Percentiles rank a stretch among this genome's conserved stretches.
Conservation (phyloP, 2,329 filamentous ascomycete species). For the Ophioceras dolichostomum region DNA sequence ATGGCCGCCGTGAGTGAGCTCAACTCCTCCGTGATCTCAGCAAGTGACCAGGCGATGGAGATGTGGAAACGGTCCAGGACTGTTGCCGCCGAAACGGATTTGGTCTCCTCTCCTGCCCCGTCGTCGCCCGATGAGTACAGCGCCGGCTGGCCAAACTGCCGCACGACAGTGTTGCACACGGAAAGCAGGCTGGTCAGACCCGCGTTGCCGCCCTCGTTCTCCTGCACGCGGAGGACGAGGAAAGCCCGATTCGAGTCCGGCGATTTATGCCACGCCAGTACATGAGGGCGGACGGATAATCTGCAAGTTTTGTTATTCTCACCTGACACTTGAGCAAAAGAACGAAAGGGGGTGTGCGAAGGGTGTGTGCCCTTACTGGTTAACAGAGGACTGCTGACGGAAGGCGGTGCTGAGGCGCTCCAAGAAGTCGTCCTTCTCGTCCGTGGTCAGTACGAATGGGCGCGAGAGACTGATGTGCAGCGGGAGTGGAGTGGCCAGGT, state of each 20-base stretch:
- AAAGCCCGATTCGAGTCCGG: slow-evolving; percentile 64
- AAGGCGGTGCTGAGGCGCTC: slow-evolving; percentile 35
- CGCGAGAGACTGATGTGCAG: slow-evolving; percentile 87
- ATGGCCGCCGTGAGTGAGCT: slow-evolving; percentile 20
- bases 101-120: too few species aligned
- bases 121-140: slow-evolving; percentile 45
- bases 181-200: slow-evolving; percentile 50
- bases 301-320: background rate
- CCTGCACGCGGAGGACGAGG: slow-evolving; percentile 56
- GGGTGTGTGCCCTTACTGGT: slow-evolving; percentile 2
- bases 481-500: slow-evolving; percentile 65
- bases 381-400: background rate
- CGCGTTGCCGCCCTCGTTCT: slow-evolving; percentile 23
- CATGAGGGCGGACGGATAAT: slow-evolving; percentile 26
- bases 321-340: too few species aligned
- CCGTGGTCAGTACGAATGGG: slow-evolving; percentile 60
- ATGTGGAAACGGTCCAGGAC: slow-evolving; percentile 58
- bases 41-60: slow-evolving; percentile 76
- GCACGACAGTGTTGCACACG: slow-evolving; percentile 52
- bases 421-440: slow-evolving; percentile 60
- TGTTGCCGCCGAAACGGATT: slow-evolving; percentile 9
- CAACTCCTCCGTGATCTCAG: slow-evolving; percentile 33
- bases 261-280: slow-evolving; percentile 36
- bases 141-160: slow-evolving; percentile 49
- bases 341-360: too few species aligned